Base-by-base conservation (phyloP, 164 flowering plant species). In the Pachysandra terminalis region DNA sequence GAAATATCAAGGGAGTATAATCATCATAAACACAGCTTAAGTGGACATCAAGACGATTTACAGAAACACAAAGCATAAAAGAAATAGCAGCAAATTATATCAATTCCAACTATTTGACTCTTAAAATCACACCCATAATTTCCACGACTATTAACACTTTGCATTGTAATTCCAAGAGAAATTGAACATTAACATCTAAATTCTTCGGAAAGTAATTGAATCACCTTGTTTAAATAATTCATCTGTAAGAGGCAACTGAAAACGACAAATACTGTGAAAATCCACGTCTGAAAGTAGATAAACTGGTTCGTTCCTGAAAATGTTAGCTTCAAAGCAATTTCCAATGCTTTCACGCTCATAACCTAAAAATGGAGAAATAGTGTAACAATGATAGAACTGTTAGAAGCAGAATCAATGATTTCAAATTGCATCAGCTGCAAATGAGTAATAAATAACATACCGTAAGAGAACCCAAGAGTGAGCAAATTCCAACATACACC, bases 391-490 rank as follows among this genome's bases (percentile, higher is more conserved):
- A 63, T n/a, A 54, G 9, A 45, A 63, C 2, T 3, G 26, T 45
- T 21, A 32, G 59, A 27, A 60, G 28, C 45, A 61, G 32, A 61
- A 48, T 17, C 32, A 27, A 67, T 10, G 59, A 21, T 26, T 5
- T 8, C 40, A 25, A 58, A 17, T 28, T 24, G 1, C 56, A 14
- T 26, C 65, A 62, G 49, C 4, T 70, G 41, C 21, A 23, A 26
- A 61, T 64, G 48, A 64, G 61, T 64, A 37, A 64, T 61, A 21
- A 53, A 27, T 23, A 55, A 76, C 91, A 69, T 57, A 91, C 98
- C 86, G 98, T 90, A n/a, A 95, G 83, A 51, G 98, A 95, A 49
- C 98, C 98, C 91, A 84, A 89, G 40, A 90, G 91, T 40, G 98
- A 95, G 81, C 98, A 95, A 56, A 95, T 86, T 68, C 93, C 97